Percentiles rank a stretch among this genome's conserved stretches.
Conservation (phyloP, 441 rosid species). For the Theobroma grandiflorum region DNA sequence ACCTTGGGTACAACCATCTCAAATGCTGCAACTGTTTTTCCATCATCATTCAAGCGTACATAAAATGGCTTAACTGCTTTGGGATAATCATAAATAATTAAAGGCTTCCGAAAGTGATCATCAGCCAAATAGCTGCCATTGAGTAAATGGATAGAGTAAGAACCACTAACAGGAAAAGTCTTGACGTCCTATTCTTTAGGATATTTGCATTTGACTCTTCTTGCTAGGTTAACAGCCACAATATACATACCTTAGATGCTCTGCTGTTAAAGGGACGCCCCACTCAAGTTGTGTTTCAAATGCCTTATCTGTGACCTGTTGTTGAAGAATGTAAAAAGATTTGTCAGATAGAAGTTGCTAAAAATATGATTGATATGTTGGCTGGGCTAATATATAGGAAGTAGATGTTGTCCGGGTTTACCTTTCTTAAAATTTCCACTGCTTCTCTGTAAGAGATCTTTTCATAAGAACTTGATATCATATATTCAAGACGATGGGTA, state of each 20-base stretch:
- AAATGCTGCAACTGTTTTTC: slow-evolving; percentile 85
- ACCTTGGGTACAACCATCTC: slow-evolving; percentile 88
- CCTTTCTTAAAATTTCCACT: slow-evolving; percentile 65
- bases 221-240: slow-evolving; percentile 1
- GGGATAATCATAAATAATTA: slow-evolving; percentile 72
- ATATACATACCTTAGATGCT: slow-evolving; percentile 73
- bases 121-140: slow-evolving; percentile 76
- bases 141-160: slow-evolving; percentile 20
- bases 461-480: slow-evolving; percentile 46
- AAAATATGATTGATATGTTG: background rate
- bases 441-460: slow-evolving; percentile 72
- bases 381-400: background rate
- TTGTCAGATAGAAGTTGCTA: slow-evolving; percentile 3
- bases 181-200: background rate
- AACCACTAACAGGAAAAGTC: background rate
- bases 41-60: slow-evolving; percentile 73
- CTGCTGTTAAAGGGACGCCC: slow-evolving; percentile 68
- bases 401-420: slow-evolving; percentile 12
- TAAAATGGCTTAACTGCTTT: slow-evolving; percentile 76
- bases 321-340: slow-evolving; percentile 9
- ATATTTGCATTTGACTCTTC: background rate
- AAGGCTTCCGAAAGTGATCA: slow-evolving; percentile 63
- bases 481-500: slow-evolving; percentile 58
- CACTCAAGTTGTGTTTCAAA: slow-evolving; percentile 66
- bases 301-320: slow-evolving; percentile 55